Evolutionary conservation across 768 basidiomycete genomes (phyloP), one percentile per base, ranked within the genome.

Genomic region (Suillus tomentosus): DNA sequence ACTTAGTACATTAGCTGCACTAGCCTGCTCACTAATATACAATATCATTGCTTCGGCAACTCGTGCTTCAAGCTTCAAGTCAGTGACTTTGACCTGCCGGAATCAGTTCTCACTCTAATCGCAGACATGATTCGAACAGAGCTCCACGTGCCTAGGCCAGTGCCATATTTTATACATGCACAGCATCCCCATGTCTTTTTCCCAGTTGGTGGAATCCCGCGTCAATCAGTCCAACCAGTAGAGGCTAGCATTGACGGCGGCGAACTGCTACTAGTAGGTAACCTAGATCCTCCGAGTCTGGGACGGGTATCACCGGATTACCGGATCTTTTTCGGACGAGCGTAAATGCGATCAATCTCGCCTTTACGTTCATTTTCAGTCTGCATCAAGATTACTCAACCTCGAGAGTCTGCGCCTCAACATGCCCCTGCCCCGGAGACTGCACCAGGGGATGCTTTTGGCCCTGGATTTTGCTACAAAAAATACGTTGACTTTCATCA

Each of bases 391-490:
- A 31, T 31, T 31, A 31, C 31, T 31, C 31, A 6, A 31, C 31
- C 31, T 31, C 31, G 31, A 31, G 31, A 31, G 5, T 31, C 31
- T 31, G 5, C 31, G 31, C 31, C 31, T 31, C 31, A 31, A 31
- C 31, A 31, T 84, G 31, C 95, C 95, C 67, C 95, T 83, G 51
- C 94, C 94, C 72, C 95, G 84, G 83, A 72, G 92, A 94, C 93
- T 9, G 93, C 81, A 22, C 95, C 95, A n/a, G 94, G 90, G 14
- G 95, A 95, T 50, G 92, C 92, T 69, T 82, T 87, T 22, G 95
- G 95, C n/a, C 95, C 95, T 31, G 93, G 73, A 69, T 87, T 87
- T 78, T 82, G 84, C 93, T 94, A 67, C 13, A 61, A 60, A 48
- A 61, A 60, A 60, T 6, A 31, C 31, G 31, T 31, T 31, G 31